Evolutionary conservation across 306 rosid genomes (phyloP), one percentile per base, ranked within the genome.

Genomic region (Malus sylvestris): DNA sequence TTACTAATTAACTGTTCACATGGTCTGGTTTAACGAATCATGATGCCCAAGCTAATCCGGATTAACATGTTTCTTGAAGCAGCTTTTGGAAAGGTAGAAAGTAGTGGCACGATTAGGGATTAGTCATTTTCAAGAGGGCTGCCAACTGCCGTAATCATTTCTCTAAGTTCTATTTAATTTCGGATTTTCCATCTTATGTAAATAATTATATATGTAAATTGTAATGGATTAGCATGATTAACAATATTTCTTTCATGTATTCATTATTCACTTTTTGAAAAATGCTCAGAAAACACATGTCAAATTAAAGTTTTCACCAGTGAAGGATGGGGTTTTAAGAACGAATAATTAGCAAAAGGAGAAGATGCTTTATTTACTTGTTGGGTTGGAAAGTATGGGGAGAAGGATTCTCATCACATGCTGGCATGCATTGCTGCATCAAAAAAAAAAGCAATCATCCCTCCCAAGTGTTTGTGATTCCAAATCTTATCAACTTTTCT

Each of bases 381-480:
- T 70, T 73, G 82, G 75, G 83, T 80, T 86, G 87, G 87, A 86
- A 86, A 81, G 87, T 70, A 58, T 4, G 82, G 33, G 72, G 72
- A 75, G 76, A 63, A 58, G 74, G 83, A 82, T 82, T 74, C 83
- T 71, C 51, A 63, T 74, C 83, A 82, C 86, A 82, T 82, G 86
- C 22, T 44, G 67, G 70, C 70, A 74, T 19, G 70, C 52, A n/a
- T 46, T 67, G 55, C 84, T 75, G 51, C 80, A 15, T 72, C 61
- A 29, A 20, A 65, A 67, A 65, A 67, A 30, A 60, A 58, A 73
- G 78, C 81, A 80, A 81, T 83, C 87, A 86, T 82, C 82, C 23
- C 75, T 73, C 84, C 86, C 82, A 69, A 85, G 84, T 79, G 84
- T 59, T 33, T 19, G 65, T 65, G 88, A 82, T 85, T 82, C 86